Evolutionary conservation across 1,284 basidiomycete species (phyloP).

Genomic region (Cryptococcus sp.): DNA sequence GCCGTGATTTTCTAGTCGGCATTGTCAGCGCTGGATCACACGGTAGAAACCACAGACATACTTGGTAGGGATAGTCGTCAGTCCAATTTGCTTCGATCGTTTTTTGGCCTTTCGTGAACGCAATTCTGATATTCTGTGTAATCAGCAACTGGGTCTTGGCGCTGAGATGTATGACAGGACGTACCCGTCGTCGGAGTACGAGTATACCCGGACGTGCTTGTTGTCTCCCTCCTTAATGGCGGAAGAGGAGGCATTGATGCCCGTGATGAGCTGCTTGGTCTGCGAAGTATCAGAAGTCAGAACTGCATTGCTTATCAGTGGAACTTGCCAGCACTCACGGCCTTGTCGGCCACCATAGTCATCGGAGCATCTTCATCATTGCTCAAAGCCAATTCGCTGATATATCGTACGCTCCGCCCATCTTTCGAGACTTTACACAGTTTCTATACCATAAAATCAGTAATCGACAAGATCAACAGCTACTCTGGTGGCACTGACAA

Average conservation of each 20-base stretch:
- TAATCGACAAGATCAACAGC: neutral
- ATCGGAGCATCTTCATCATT: constrained; percentile 87
- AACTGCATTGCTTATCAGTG: neutral
- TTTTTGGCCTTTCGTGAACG: constrained; percentile 59
- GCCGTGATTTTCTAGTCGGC: constrained; percentile 47
- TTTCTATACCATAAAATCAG: constrained; percentile 18
- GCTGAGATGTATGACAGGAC: constrained; percentile 17
- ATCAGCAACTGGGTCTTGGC: neutral
- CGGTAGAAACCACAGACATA: constrained; percentile 46
- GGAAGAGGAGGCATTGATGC: constrained; percentile 75
- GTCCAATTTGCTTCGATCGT: constrained; percentile 64
- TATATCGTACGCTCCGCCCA: constrained; percentile 62
- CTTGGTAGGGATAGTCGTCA: constrained; percentile 88
- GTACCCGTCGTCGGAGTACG: constrained; percentile 62
- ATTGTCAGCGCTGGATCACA: neutral
- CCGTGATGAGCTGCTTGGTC: constrained; percentile 67
- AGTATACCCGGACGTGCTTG: constrained; percentile 76
- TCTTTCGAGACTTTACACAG: constrained; percentile 66
- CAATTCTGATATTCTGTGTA: constrained; percentile 56
- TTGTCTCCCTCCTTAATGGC: constrained; percentile 68
- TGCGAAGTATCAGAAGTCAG: constrained; percentile 31
- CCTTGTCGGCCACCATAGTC: constrained; percentile 75
- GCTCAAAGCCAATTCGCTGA: constrained; percentile 72
- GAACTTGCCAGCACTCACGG: constrained; percentile 55
- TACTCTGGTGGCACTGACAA: constrained; percentile 60